A percentile compares a stretch with the other conserved stretches of the same genome.
Conservation (phyloP, 139 green algal genomes). For the Gonium pectorale region DNA sequence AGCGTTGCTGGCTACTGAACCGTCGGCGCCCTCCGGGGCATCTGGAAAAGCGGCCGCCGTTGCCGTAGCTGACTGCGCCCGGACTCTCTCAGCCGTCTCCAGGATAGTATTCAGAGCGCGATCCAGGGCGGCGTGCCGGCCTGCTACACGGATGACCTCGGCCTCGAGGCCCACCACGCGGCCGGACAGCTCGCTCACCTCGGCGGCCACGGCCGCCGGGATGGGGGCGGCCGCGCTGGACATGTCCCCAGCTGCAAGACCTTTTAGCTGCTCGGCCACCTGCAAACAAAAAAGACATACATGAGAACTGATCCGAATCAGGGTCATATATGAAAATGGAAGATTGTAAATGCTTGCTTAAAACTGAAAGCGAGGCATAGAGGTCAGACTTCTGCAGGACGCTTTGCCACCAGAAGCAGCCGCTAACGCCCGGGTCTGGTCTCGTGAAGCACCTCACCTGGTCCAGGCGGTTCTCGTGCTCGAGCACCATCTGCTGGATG, state of each 20-base stretch:
- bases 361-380: too few species aligned
- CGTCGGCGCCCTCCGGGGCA: background rate
- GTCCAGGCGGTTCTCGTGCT: conserved; percentile 49
- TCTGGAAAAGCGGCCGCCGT: background rate
- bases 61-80: too few species aligned
- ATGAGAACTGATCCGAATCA: too few species aligned
- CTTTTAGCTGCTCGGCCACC: conserved; percentile 17
- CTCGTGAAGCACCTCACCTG: too few species aligned
- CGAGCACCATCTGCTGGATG: conserved; percentile 56
- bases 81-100: background rate
- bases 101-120: background rate
- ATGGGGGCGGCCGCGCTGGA: background rate
- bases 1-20: background rate
- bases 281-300: too few species aligned
- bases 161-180: conserved; percentile 6
- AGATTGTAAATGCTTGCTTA: too few species aligned
- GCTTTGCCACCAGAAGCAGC: too few species aligned
- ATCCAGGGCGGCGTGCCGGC: background rate
- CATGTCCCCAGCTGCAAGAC: background rate
- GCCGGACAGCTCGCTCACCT: background rate
- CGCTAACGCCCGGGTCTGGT: too few species aligned
- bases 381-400: too few species aligned
- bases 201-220: background rate
- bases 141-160: background rate
- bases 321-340: too few species aligned